phyloP scores from a whole-genome alignment of 768 basidiomycete species.

The Amanita jacksonii region DNA sequence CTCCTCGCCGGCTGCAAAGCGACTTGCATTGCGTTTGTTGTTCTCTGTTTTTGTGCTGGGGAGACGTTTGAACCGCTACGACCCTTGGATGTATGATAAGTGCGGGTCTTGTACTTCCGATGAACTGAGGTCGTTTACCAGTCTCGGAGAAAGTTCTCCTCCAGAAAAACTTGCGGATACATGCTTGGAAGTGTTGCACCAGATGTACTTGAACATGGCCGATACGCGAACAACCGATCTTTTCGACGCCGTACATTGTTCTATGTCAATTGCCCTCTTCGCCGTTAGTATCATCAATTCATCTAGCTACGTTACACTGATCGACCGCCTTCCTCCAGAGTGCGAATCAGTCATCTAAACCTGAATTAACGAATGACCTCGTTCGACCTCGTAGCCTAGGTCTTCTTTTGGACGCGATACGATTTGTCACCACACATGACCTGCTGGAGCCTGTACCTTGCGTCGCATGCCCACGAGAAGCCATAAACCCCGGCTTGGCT shows the following conservation, averaged over 20 bases:
- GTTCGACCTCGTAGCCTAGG: conserved; percentile 34
- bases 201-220: conserved; percentile 12
- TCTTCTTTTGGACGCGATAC: conserved; percentile 35
- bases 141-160: conserved; percentile 6
- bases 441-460: conserved; percentile 1
- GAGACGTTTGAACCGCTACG: conserved; percentile 25
- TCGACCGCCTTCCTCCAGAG: neutral
- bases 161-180: conserved; percentile 2
- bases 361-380: neutral
- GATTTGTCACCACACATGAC: conserved; percentile 25
- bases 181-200: conserved; percentile 13
- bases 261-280: conserved; percentile 34
- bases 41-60: conserved; percentile 47
- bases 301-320: neutral
- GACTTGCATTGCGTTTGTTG: conserved; percentile 45
- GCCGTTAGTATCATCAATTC: conserved; percentile 20
- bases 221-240: conserved; percentile 6
- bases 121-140: neutral
- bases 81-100: conserved; percentile 14
- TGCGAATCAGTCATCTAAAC: neutral
- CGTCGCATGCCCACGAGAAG: conserved; percentile 12
- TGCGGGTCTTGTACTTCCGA: neutral
- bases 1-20: conserved; percentile 50
- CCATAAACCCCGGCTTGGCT: conserved; percentile 32
- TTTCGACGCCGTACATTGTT: conserved; percentile 23